Percentiles rank a stretch among this genome's conserved stretches.
These are phyloP conservation scores for Aspergillus fumigatiaffinis DNA, from an alignment of 2,329 filamentous ascomycete species.

Conservation along the genomic window DNA sequence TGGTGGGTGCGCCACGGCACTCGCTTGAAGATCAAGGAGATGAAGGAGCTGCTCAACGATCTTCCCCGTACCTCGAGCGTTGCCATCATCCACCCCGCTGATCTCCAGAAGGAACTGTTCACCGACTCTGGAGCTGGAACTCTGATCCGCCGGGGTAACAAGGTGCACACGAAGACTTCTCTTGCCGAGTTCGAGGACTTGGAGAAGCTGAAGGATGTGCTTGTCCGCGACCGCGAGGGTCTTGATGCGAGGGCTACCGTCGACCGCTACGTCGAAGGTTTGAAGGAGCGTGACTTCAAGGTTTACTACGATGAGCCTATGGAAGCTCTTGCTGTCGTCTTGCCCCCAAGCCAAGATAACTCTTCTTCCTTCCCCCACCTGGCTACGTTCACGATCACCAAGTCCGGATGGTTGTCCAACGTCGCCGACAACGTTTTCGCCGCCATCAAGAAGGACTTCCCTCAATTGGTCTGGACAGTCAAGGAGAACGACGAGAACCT, in stretches of 20 bases:
- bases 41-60: conserved; percentile 85
- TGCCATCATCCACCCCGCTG: conserved; percentile 93
- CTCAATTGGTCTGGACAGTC: conserved; percentile 92
- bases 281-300: conserved; percentile 76
- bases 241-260: conserved; percentile 79
- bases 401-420: conserved; percentile 90
- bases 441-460: conserved; percentile 88
- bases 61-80: conserved; percentile 90
- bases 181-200: conserved; percentile 73
- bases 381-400: conserved; percentile 87
- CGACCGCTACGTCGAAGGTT: conserved; percentile 76
- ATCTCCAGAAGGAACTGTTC: conserved; percentile 94
- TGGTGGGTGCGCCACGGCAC: conserved; percentile 95
- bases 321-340: conserved; percentile 85
- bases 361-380: conserved; percentile 69
- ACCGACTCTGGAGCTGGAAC: conserved; percentile 94
- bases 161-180: conserved; percentile 69
- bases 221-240: conserved; percentile 76
- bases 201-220: conserved; percentile 72
- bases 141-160: conserved; percentile 85
- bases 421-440: conserved; percentile 93
- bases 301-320: conserved; percentile 93
- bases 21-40: conserved; percentile 93
- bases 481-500: conserved; percentile 94
- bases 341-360: conserved; percentile 62